Evolutionary conservation across 257 asterid species (phyloP).

Genomic region (Salvia miltiorrhiza): DNA sequence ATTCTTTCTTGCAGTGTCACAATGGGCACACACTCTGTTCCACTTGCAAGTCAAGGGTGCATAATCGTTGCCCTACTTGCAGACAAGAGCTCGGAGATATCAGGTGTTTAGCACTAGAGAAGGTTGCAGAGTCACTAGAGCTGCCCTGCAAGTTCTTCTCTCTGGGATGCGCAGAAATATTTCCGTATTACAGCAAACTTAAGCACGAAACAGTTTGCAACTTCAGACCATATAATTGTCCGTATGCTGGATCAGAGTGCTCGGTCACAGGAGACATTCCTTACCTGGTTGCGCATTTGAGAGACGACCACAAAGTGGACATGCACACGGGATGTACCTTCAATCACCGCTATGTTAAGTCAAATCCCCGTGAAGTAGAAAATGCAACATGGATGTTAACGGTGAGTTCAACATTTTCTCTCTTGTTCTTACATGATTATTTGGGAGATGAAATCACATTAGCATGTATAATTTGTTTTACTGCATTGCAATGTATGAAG

Average conservation of each 20-base stretch:
- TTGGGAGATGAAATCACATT: background rate
- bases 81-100: conserved; percentile 95
- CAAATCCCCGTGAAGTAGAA: conserved; percentile 91
- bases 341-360: conserved; percentile 88
- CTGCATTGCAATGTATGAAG: too few relatives aligned
- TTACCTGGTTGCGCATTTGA: conserved; percentile 66
- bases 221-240: conserved; percentile 82
- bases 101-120: conserved; percentile 84
- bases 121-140: conserved; percentile 82
- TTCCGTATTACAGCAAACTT: conserved; percentile 84
- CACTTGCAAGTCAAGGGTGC: conserved; percentile 83
- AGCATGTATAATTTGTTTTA: too few relatives aligned
- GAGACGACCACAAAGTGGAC: conserved; percentile 89
- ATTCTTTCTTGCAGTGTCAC: conserved; percentile 55
- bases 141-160: conserved; percentile 73
- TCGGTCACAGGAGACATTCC: conserved; percentile 76
- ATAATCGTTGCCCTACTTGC: conserved; percentile 84
- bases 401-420: conserved; percentile 40
- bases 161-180: conserved; percentile 80
- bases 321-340: conserved; percentile 89
- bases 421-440: background rate
- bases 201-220: conserved; percentile 80
- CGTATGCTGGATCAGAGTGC: conserved; percentile 93
- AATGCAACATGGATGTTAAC: conserved; percentile 96
- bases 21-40: conserved; percentile 92